phyloP scores from a whole-genome alignment of 1,284 basidiomycete genomes.

The Porodaedalea pini region DNA sequence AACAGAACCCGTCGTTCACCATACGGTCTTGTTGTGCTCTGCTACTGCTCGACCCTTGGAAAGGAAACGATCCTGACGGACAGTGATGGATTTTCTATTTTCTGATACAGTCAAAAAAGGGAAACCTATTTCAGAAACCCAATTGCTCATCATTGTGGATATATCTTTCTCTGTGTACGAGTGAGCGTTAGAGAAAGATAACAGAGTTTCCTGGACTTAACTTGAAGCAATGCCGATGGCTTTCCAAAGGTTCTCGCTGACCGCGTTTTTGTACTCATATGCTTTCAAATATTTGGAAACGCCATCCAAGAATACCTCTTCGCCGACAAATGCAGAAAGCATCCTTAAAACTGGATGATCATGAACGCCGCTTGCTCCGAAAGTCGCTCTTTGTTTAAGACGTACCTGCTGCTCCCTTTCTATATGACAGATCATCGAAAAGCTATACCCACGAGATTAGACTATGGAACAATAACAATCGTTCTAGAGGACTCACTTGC shows the following conservation, averaged over 20 bases:
- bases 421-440: slow-evolving; percentile 83
- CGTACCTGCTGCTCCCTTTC: slow-evolving; percentile 80
- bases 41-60: slow-evolving; percentile 76
- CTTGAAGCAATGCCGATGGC: slow-evolving; percentile 79
- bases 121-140: slow-evolving; percentile 89
- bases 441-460: slow-evolving; percentile 46
- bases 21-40: slow-evolving; percentile 89
- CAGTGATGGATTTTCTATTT: slow-evolving; percentile 59
- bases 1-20: slow-evolving; percentile 56
- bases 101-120: slow-evolving; percentile 89
- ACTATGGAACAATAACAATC: not conserved
- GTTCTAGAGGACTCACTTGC: slow-evolving; percentile 43
- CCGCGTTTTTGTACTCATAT: slow-evolving; percentile 78
- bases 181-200: not conserved
- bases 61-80: slow-evolving; percentile 92
- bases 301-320: slow-evolving; percentile 84
- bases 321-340: slow-evolving; percentile 86
- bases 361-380: slow-evolving; percentile 13
- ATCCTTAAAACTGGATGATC: slow-evolving; percentile 75
- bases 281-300: slow-evolving; percentile 92
- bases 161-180: slow-evolving; percentile 60
- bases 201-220: slow-evolving; percentile 21
- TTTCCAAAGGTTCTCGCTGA: slow-evolving; percentile 87
- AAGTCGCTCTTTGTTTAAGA: not conserved
- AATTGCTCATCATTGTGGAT: slow-evolving; percentile 83